Evolutionary conservation across 169 alveolate genomes (phyloP).

Genomic region (Eimeria sp.): DNA sequence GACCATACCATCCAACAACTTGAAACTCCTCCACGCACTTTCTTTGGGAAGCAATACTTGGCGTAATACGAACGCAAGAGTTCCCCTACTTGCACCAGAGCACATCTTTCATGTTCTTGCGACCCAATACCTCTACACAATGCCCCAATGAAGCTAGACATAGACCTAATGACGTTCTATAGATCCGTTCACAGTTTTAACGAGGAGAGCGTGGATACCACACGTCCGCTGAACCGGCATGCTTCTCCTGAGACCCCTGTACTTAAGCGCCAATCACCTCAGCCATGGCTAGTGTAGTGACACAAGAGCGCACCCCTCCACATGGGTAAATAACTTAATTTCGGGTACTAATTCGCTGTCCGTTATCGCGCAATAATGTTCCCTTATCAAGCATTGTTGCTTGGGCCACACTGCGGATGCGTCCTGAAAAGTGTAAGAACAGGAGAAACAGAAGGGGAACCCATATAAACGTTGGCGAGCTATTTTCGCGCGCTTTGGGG

Average conservation of each 20-base stretch:
- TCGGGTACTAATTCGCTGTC: too few relatives aligned
- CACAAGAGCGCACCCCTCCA: not conserved
- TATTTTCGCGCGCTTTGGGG: not conserved
- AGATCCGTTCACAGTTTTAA: not conserved
- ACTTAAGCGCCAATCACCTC: not conserved
- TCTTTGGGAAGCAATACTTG: not conserved
- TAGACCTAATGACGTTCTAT: not conserved
- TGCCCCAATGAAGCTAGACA: not conserved
- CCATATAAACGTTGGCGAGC: not conserved
- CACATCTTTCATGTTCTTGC: not conserved
- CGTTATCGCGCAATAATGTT: not conserved
- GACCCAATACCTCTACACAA: not conserved
- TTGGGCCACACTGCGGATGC: not conserved
- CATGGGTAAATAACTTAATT: too few relatives aligned
- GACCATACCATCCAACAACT: not conserved
- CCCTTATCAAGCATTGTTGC: not conserved
- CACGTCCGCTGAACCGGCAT: too few relatives aligned
- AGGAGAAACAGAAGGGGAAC: not conserved
- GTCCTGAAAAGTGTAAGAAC: not conserved
- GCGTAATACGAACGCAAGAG: not conserved
- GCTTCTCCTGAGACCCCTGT: too few relatives aligned
- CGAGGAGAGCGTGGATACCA: not conserved
- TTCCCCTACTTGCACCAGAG: not conserved
- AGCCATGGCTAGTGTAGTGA: not conserved
- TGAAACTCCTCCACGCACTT: not conserved